Evolutionary conservation across 345 rosid genomes (phyloP), one percentile per base, ranked within the genome.

Genomic region (Mallotus nudiflorus): DNA sequence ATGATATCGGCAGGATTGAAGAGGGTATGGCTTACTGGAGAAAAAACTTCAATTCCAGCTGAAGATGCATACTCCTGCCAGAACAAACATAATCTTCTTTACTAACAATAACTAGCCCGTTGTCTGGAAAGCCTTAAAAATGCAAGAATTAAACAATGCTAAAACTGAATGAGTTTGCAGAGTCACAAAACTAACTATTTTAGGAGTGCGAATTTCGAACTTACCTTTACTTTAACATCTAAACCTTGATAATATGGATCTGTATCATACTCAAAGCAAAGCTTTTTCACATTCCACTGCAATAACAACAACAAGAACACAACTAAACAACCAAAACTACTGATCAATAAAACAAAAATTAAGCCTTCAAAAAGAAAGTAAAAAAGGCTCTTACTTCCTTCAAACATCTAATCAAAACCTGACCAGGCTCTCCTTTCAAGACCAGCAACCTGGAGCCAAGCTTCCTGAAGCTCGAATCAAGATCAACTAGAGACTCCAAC

Each of bases 21-120:
- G 20, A 94, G 87, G 20, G 96, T 91, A 66, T 94, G 96, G 65
- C 95, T 94, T 78, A 91, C 97, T 13, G 98, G 96, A 45, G 91
- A 89, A 74, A 87, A 88, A 67, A 86, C 82, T 74, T 91, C 97
- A 44, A 94, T 79, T 71, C 96, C 91, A 37, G 78, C 80, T 18
- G 87, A 67, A 67, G 88, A 77, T 57, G 95, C 88, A 78, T 80
- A 85, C 49, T 74, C 82, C 98, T 94, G 77, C 20, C 19, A 20
- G 62, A 71, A 67, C 49, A 60, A 55, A 50, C 7, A 73, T 20
- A 62, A 48, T 4, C 9, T 8, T 64, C 42, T 4, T 0, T 24
- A 22, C 39, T 14, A 19, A 35, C 13, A 8, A 35, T 10, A 33
- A 33, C 12, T 16, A 59, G 12, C 10, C 49, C 10, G 2, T 62